Percentiles rank a stretch among this genome's conserved stretches.
Conservation (phyloP, 176 grass and related monocot species). For the Musa itinerans region DNA sequence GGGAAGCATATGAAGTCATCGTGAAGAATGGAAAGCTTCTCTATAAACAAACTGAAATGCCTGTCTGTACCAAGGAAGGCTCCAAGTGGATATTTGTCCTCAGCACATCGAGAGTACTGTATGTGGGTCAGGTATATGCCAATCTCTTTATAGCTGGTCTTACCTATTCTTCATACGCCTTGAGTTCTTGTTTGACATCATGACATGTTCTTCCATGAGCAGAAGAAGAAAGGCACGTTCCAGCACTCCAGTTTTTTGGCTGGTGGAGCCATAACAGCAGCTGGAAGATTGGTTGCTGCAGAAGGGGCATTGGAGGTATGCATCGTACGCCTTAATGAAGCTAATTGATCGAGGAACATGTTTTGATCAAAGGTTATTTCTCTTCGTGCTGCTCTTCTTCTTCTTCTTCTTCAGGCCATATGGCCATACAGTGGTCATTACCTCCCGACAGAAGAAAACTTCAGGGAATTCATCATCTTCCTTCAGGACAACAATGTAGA, state of each 20-base stretch:
- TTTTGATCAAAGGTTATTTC: no score
- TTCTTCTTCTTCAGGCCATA: neutral
- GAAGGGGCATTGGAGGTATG: conserved; percentile 38
- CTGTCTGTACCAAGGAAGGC: conserved; percentile 48
- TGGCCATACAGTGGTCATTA: neutral
- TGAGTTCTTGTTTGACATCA: neutral
- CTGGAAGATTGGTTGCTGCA: conserved; percentile 80
- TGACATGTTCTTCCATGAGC: conserved; percentile 6
- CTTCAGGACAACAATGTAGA: neutral
- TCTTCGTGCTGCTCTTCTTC: neutral
- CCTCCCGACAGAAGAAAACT: neutral
- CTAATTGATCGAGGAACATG: no score
- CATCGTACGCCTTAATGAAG: no score
- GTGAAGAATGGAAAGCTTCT: conserved; percentile 49
- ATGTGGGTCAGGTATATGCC: conserved; percentile 67
- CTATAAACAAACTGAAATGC: conserved; percentile 34
- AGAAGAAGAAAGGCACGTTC: conserved; percentile 96
- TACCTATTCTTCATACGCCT: no score
- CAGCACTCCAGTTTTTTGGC: conserved; percentile 4
- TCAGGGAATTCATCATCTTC: neutral
- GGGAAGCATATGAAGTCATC: conserved; percentile 65
- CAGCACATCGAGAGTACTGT: conserved; percentile 43
- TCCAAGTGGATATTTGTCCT: conserved; percentile 46
- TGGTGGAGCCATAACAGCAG: conserved; percentile 56
- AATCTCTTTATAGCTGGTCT: neutral